Evolutionary conservation across 2,329 filamentous ascomycete species (phyloP), one percentile per base, ranked within the genome.

Genomic region (Hymenoscyphus fructigenus): DNA sequence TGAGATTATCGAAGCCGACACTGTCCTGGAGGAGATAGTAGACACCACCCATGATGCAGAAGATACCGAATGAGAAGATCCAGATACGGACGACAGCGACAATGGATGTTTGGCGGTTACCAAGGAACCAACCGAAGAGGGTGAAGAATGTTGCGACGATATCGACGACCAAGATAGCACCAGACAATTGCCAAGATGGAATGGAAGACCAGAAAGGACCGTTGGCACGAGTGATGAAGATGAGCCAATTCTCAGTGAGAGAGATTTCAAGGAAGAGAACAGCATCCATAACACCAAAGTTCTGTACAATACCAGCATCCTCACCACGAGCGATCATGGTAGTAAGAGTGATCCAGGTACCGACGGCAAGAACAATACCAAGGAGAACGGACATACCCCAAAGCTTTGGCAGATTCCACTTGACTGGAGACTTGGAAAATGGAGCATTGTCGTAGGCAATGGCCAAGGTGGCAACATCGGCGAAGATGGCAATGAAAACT

Each of bases 391-490:
- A 93, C 88, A 95, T 94, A 73, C 92, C 93, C 92, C 92, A 97
- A 58, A 96, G 88, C 83, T 93, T 94, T 74, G 92, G 93, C 66
- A 95, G 83, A 81, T 97, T 96, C 93, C 93, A 97, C 83, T 96
- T 96, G 78, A 96, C 92, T 47, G 92, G 92, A 12, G 86, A 88
- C 81, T 88, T 90, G 68, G 91, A 93, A 84, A 88, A 96, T 17
- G 92, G 92, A 60, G 92, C 92, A 76, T 95, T 96, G 78, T 97
- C 93, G 80, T 96, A 97, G 70, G 92, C 92, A 75, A 97, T 96
- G 70, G 93, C 92, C 61, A 97, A 84, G 68, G 92, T 97, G 67
- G 92, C 93, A 72, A 96, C 91, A 80, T 97, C 92, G 66, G 92
- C 93, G 78, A 96, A 96, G 75, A 97, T 96, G 76, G 93, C 93